Evolutionary conservation across 352 stramenopile genomes (phyloP).

Genomic region (Pythium insidiosum): DNA sequence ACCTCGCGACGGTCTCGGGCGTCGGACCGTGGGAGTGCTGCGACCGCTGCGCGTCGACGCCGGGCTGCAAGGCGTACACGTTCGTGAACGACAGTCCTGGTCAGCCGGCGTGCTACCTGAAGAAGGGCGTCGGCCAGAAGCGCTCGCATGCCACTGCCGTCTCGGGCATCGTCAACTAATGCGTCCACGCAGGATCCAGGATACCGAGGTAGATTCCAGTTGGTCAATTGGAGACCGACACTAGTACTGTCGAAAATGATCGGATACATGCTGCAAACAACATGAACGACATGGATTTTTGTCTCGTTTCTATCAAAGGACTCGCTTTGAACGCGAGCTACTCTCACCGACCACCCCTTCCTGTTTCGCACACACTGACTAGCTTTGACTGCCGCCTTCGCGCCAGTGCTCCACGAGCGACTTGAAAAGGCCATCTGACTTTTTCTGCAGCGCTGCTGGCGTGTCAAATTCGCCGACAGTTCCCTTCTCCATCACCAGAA

Average conservation of each 20-base stretch:
- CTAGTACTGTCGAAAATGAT: too few relatives aligned
- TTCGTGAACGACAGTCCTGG: constrained; percentile 19
- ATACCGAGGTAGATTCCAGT: too few relatives aligned
- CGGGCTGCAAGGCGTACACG: constrained; percentile 19
- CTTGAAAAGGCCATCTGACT: constrained; percentile 37
- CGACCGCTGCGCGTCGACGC: constrained; percentile 14
- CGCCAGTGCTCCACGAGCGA: constrained; percentile 59
- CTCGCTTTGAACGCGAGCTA: too few relatives aligned
- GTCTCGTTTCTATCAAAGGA: too few relatives aligned
- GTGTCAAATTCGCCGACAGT: constrained; percentile 84
- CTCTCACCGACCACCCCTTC: too few relatives aligned
- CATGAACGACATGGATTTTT: too few relatives aligned
- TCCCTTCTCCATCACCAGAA: constrained; percentile 95
- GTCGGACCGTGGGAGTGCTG: constrained; percentile 30
- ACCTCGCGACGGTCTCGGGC: constrained; percentile 25
- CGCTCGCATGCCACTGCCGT: constrained; percentile 19
- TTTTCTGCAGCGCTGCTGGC: constrained; percentile 73
- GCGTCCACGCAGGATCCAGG: too few relatives aligned
- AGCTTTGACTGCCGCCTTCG: constrained; percentile 29
- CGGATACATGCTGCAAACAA: too few relatives aligned
- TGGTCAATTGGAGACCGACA: too few relatives aligned
- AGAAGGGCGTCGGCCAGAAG: constrained; percentile 17
- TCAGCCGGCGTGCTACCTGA: constrained; percentile 31
- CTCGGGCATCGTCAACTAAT: constrained; percentile 16
- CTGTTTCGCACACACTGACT: too few relatives aligned